Evolutionary conservation across 2,329 filamentous ascomycete species (phyloP), one percentile per base, ranked within the genome.

Genomic region (Pseudogymnoascus sp.): DNA sequence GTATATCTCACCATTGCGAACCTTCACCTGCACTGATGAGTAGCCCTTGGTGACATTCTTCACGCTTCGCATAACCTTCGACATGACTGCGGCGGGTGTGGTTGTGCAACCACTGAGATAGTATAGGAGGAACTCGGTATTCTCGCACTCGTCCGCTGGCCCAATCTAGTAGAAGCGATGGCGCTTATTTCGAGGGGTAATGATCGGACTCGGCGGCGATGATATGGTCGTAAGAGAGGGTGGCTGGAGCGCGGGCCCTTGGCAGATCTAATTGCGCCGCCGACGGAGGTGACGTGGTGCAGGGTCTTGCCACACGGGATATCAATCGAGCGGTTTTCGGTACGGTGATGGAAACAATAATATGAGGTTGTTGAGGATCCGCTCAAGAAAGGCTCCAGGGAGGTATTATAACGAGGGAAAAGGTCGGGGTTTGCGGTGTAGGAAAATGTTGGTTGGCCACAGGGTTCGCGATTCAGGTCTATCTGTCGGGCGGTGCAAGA

Each of bases 1-100:
- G 69, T 73, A 64, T 72, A 78, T 56, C 87, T 68, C 80, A 96
- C 92, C 92, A 90, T 96, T 93, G 80, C 93, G 88, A 77, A 99
- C 95, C 82, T 97, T 97, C 77, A 97, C 91, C 82, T 99, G 93
- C 72, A 96, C 91, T 69, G 84, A 88, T 37, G 93, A 97, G 76
- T 99, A 99, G 71, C 95, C 95, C 81, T 97, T 99, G 77, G 95
- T 97, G 78, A 99, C 93, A 82, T 97, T 99, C 82, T 97, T 97
- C 73, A 97, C 93, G 75, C 91, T 96, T 78, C 95, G 86, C 75
- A 97, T 91, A 76, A 97, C 92, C 80, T 96, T 96, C 65, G 93
- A 97, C 95, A 99, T 99, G 67, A 73, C 82, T 69, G 69, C 68
- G 68, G 33, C 5, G 33, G 19, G 59, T 60, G 59, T 38, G 59